phyloP scores from a whole-genome alignment of 345 rosid genomes.

The Gossypium stocksii region DNA sequence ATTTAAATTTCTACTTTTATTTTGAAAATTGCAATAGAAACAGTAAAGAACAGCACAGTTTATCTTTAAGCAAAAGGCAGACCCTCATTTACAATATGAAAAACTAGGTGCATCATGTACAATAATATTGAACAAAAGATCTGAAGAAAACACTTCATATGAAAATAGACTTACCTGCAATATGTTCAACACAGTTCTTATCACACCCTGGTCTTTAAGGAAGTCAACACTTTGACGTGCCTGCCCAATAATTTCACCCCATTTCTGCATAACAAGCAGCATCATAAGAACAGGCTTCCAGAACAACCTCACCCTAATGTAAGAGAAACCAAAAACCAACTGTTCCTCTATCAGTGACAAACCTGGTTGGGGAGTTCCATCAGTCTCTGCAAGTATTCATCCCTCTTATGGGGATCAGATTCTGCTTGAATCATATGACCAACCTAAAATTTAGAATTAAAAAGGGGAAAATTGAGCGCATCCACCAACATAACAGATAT shows the following conservation, averaged over 20 bases:
- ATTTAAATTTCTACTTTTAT: background rate
- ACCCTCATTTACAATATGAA: background rate
- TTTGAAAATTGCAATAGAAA: background rate
- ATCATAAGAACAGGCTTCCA: conserved; percentile 11
- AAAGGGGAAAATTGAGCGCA: background rate
- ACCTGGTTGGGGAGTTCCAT: conserved; percentile 98
- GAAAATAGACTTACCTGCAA: conserved; percentile 53
- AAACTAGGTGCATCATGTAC: background rate
- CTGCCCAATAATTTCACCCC: conserved; percentile 91
- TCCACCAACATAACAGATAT: background rate
- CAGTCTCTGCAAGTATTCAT: conserved; percentile 88
- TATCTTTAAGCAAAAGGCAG: background rate
- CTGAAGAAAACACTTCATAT: background rate
- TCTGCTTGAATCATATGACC: conserved; percentile 99
- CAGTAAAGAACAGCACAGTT: background rate
- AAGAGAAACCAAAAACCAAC: background rate
- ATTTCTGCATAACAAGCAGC: conserved; percentile 59
- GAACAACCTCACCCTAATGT: background rate
- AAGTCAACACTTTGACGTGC: conserved; percentile 93
- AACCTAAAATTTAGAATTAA: conserved; percentile 44
- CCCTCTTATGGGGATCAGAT: conserved; percentile 91
- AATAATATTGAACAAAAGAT: background rate
- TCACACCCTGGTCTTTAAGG: conserved; percentile 87
- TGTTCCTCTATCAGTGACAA: background rate
- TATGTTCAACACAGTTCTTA: conserved; percentile 86